phyloP scores from a whole-genome alignment of 768 basidiomycete species.

The Boletus sp. region DNA sequence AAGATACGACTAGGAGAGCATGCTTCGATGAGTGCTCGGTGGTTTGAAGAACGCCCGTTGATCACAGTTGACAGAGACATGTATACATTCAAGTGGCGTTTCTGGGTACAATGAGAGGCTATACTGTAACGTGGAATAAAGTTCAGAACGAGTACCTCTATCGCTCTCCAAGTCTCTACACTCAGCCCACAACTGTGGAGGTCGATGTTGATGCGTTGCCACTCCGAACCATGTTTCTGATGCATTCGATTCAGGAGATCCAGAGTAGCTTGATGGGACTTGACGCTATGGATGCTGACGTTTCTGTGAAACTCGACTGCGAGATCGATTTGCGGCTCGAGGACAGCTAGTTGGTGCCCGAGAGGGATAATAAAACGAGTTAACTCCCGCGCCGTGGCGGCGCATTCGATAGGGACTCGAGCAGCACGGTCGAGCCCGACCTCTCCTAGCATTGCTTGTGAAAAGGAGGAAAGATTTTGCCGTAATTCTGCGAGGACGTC shows the following conservation, averaged over 20 bases:
- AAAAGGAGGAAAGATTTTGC: constrained; percentile 55
- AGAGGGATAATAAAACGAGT: constrained; percentile 80
- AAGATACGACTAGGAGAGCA: constrained; percentile 70
- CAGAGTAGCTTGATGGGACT: constrained; percentile 64
- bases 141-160: constrained; percentile 56
- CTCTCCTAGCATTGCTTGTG: constrained; percentile 85
- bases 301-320: constrained; percentile 77
- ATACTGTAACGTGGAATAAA: background rate
- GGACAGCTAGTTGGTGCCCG: constrained; percentile 75
- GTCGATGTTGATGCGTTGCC: constrained; percentile 74
- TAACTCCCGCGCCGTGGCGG: constrained; percentile 49
- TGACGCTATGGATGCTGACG: constrained; percentile 87
- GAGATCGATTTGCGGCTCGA: constrained; percentile 82
- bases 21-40: constrained; percentile 60
- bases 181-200: constrained; percentile 90
- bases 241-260: constrained; percentile 63
- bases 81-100: constrained; percentile 72
- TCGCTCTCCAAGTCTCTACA: constrained; percentile 65
- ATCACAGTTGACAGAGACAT: constrained; percentile 87
- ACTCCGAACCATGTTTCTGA: constrained; percentile 53
- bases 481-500: constrained; percentile 62
- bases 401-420: constrained; percentile 63
- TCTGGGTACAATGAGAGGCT: constrained; percentile 41
- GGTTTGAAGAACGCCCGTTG: constrained; percentile 67
- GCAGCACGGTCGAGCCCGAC: constrained; percentile 86